Evolutionary conservation across 345 rosid species (phyloP), one percentile per base, ranked within the genome.

Genomic region (Abelmoschus esculentus): DNA sequence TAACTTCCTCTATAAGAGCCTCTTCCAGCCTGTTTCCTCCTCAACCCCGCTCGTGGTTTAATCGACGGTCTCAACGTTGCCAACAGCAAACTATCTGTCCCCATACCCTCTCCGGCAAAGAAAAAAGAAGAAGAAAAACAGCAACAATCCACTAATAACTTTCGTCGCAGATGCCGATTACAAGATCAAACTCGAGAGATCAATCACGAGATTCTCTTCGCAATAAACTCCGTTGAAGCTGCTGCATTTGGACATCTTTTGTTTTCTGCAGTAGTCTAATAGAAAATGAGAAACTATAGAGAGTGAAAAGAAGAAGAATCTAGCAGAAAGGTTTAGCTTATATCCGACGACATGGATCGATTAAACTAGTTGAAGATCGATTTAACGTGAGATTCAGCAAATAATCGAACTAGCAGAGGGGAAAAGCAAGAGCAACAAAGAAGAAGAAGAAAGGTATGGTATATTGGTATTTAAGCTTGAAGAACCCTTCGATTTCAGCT

Each of bases 1-100:
- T 93, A 93, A 73, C 98, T 89, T 73, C 93, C 98, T 79, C 98
- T 80, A 75, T 93, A 93, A 15, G 97, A 90, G 68, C 98, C 97
- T 89, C 98, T 81, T 29, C 98, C 98, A 7, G 98, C 98, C 79
- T 93, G 97, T 59, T 93, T 86, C 65, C 92, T 89, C 84, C 96
- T 78, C 67, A 93, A 83, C 70, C 92, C 97, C 13, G 95, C 92
- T 67, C 92, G 82, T 67, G 87, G 88, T 72, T 90, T 90, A 81
- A 89, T 83, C 64, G 93, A 91, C 64, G 92, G 98, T 72, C 93
- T 96, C 73, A 85, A 90, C 70, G 92, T 89, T 56, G 83, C 88
- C 83, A 83, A 85, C 70, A 91, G 80, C 67, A 93, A 78, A 73
- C 86, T 83, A 81, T 86, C 85, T 80, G 75, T 83, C 69, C 91